These are phyloP conservation scores for Coniella vitis DNA, from an alignment of 2,329 filamentous ascomycete genomes.

Conservation along the genomic window DNA sequence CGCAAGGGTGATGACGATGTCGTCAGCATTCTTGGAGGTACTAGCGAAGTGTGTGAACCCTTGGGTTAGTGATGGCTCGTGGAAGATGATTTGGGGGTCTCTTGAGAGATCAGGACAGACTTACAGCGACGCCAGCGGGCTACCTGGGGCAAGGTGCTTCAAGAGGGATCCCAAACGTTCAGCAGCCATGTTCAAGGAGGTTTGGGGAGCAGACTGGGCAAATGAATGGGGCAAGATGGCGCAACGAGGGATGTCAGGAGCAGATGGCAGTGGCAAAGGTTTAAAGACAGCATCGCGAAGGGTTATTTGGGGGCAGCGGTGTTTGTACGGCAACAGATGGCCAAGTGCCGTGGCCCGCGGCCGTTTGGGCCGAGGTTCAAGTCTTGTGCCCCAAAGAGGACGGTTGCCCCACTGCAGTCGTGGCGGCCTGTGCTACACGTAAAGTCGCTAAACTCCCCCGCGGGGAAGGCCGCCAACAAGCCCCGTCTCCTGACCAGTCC, in stretches of 20 bases:
- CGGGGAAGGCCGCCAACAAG: not conserved
- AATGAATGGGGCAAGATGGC: not conserved
- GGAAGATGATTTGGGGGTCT: conserved; percentile 2
- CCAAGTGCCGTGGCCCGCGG: conserved; percentile 3
- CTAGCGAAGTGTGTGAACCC: conserved; percentile 39
- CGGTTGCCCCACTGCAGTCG: not conserved
- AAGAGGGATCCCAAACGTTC: conserved; percentile 84
- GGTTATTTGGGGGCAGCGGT: not conserved
- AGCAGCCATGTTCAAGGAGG: conserved; percentile 56
- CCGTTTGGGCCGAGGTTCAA: conserved; percentile 5
- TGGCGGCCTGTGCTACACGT: not conserved
- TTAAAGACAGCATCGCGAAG: not conserved
- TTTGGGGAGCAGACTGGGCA: not conserved
- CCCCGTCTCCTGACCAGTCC: too few relatives aligned
- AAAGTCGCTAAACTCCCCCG: not conserved
- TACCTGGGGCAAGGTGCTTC: conserved; percentile 73
- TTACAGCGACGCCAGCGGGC: conserved; percentile 71
- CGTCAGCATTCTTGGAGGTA: conserved; percentile 87
- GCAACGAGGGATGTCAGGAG: not conserved
- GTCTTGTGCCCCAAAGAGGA: too few relatives aligned
- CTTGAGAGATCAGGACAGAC: conserved; percentile 22
- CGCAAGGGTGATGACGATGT: conserved; percentile 92
- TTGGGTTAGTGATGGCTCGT: conserved; percentile 17
- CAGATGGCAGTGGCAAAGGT: not conserved
- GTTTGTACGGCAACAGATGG: not conserved